Conservation (phyloP, 2,329 filamentous ascomycete genomes). For the Colletotrichum higginsianum region DNA sequence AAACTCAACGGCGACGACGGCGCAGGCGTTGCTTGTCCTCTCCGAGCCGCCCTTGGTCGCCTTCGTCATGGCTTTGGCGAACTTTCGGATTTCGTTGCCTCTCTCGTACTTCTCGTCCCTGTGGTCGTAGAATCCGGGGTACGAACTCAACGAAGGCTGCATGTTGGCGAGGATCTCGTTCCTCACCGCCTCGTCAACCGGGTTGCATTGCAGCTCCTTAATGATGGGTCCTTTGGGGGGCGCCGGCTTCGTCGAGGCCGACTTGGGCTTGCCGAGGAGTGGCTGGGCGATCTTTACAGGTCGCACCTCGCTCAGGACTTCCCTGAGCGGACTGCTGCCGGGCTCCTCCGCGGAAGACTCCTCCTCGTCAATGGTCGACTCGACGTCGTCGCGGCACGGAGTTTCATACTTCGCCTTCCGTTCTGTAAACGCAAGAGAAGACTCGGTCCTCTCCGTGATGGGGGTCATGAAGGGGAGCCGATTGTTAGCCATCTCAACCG, state of each 20-base stretch:
- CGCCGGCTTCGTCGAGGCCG: conserved; percentile 56
- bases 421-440: conserved; percentile 72
- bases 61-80: conserved; percentile 77
- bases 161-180: conserved; percentile 81
- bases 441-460: conserved; percentile 95
- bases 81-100: conserved; percentile 84
- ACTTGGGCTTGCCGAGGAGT: conserved; percentile 61
- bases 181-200: conserved; percentile 83
- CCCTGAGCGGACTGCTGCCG: conserved; percentile 83
- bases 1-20: conserved; percentile 77
- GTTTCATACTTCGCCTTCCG: conserved; percentile 43
- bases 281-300: conserved; percentile 67
- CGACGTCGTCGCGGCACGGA: conserved; percentile 47
- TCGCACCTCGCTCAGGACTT: conserved; percentile 69
- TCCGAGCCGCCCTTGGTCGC: conserved; percentile 71
- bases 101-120: conserved; percentile 74
- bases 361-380: conserved; percentile 49
- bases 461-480: conserved; percentile 98
- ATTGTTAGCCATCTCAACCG: conserved; percentile 86
- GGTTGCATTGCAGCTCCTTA: conserved; percentile 88
- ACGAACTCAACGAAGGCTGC: conserved; percentile 80
- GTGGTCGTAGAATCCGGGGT: conserved; percentile 86
- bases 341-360: conserved; percentile 51
- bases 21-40: conserved; percentile 71
- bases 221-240: conserved; percentile 80